Base-by-base conservation (phyloP, 2,329 filamentous ascomycete genomes). In the Verticillium longisporum region DNA sequence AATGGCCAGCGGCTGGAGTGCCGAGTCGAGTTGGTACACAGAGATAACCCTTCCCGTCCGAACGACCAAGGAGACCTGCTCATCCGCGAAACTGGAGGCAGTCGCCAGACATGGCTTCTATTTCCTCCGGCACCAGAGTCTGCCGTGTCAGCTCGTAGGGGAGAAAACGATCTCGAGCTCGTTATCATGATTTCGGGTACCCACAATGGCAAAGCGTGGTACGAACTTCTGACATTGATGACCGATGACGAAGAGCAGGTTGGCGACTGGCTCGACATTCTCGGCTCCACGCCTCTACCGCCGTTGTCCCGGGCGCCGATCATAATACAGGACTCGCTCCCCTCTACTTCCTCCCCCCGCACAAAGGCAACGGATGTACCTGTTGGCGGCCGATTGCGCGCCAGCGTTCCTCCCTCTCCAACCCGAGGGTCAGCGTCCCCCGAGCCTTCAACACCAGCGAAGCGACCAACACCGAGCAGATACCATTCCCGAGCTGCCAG, bases 1-100 rank as follows among this genome's bases (percentile, higher is more conserved):
- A 97, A 86, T 69, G 93, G 94, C 1, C 94, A 98, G 72, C 83
- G 92, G 63, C 82, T 99, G 55, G 91, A 92, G 68, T 97, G 95
- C 71, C 90, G 90, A 67, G 86, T 97, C 15, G 95, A 99, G 72
- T 73, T 99, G 34, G 82, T 98, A 14, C 84, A 94, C 65, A 86
- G 95, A 70, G 94, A 98, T 70, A 91, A 91, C 67, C 80, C 86
- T 31, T 80, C 83, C n/a, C 83, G 85, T 57, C 80, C 83, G 38
- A 83, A 84, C 3, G 84, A 88, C 64, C 79, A 84, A 57, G 92
- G 94, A 6, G 95, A 99, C 72, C 73, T 99, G n/a, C 83, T 99
- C 26, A 89, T 99, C 61, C 93, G 94, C 66, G 93, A 98, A 73
- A 86, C 92, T n/a, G 92, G 92, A 55, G 83, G 85, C 59, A 82